Evolutionary conservation across 768 basidiomycete species (phyloP).

Genomic region (Albatrellus ellisii): DNA sequence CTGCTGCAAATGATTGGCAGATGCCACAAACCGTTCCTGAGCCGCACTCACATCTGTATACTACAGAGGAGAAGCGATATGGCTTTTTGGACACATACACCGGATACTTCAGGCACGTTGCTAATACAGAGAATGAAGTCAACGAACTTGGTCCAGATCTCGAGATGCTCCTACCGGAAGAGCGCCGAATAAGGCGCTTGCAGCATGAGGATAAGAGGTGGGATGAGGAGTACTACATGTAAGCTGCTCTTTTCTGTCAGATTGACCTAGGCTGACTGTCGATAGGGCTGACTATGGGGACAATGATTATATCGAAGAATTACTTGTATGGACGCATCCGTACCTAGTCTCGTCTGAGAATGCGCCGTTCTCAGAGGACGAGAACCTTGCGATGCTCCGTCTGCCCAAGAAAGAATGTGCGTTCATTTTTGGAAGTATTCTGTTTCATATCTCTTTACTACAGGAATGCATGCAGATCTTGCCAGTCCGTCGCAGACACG

Average conservation of each 20-base stretch:
- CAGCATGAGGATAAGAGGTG: constrained; percentile 65
- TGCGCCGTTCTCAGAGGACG: constrained; percentile 55
- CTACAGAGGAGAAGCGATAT: constrained; percentile 38
- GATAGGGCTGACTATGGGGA: constrained; percentile 72
- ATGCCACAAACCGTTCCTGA: constrained; percentile 49
- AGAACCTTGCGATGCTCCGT: constrained; percentile 50
- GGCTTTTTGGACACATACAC: constrained; percentile 68
- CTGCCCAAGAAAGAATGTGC: constrained; percentile 41
- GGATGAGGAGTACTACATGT: constrained; percentile 82
- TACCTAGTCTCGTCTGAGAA: constrained; percentile 21
- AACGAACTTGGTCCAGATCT: constrained; percentile 64
- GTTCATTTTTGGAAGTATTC: constrained; percentile 8
- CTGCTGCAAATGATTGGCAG: constrained; percentile 70
- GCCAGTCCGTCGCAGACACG: constrained; percentile 40
- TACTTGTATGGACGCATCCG: constrained; percentile 56
- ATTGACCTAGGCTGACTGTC: no score
- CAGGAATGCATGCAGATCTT: constrained; percentile 35
- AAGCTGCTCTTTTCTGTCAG: constrained; percentile 17
- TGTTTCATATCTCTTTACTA: not conserved
- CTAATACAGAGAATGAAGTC: constrained; percentile 69
- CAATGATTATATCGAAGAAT: constrained; percentile 59
- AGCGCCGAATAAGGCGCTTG: constrained; percentile 40
- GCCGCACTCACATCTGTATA: constrained; percentile 23
- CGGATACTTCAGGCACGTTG: constrained; percentile 62
- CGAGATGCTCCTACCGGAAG: constrained; percentile 37